Evolutionary conservation across 2,329 filamentous ascomycete genomes (phyloP), one percentile per base, ranked within the genome.

Genomic region (Teratosphaeria destructans): DNA sequence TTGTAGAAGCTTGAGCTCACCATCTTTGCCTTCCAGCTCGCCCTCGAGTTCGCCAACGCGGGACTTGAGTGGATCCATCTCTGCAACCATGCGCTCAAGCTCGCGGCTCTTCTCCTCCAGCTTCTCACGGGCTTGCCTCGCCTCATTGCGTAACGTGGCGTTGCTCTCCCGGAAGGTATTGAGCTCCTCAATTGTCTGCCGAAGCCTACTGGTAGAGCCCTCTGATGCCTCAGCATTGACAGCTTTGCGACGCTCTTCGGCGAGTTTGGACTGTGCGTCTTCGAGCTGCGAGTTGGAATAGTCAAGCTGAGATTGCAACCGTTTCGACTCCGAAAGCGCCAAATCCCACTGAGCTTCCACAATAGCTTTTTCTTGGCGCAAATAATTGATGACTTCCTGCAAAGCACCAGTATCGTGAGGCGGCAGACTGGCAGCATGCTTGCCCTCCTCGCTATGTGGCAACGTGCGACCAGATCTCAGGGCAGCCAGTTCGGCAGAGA

Each of bases 161-260:
- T 89, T 96, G 77, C 92, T 96, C 75, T 99, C 94, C 11, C 94
- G 88, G 79, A 95, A 95, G 16, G 96, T 80, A 68, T 99, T 99
- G 61, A 99, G 84, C 74, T 99, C 91, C 68, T 95, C 94, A 62
- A 99, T 83, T 64, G 95, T 96, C 65, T 95, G 87, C 85, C 96
- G 91, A 4, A 99, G 82, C 68, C 95, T 91, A 70, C 89, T 90
- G 70, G 96, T 90, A 56, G 86, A 90, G 70, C 89, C 82, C 12
- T 88, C 87, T 59, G 81, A 86, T 64, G 88, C 83, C 55, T 88
- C 84, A 60, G 81, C 86, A 64, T 95, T 89, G 1, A 86, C 82
- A 59, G 91, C 84, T 49, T 86, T 81, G 55, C 87, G 85, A 32
- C 90, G 88, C 72, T 97, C 92, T 71, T 96, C 89, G 60, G 95